Evolutionary conservation across 148 eudicot genomes (phyloP).

Genomic region (Silene conica): DNA sequence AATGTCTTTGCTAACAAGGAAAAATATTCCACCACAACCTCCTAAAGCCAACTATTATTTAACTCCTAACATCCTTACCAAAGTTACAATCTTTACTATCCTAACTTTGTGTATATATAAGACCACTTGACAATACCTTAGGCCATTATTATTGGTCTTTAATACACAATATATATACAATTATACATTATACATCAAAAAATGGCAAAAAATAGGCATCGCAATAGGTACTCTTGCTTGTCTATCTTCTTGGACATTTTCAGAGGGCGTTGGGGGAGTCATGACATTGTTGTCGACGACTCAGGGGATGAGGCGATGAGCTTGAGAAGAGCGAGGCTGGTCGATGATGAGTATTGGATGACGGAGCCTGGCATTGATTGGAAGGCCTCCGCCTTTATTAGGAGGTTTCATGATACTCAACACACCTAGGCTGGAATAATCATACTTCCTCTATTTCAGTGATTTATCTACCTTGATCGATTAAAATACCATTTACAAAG

Average conservation of each 20-base stretch:
- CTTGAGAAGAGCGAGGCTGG: slow-evolving; percentile 25
- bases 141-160: too few relatives aligned
- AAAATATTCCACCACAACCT: slow-evolving; percentile 8
- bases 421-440: background rate
- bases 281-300: slow-evolving; percentile 16
- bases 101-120: slow-evolving; percentile 1
- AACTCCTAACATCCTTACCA: background rate
- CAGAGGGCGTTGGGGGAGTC: slow-evolving; percentile 17
- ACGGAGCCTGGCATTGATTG: slow-evolving; percentile 40
- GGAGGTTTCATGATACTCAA: slow-evolving; percentile 37
- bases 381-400: slow-evolving; percentile 41
- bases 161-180: too few relatives aligned
- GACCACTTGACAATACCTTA: background rate
- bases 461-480: too few relatives aligned
- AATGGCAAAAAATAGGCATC: background rate
- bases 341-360: slow-evolving; percentile 28
- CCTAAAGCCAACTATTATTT: background rate
- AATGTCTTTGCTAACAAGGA: slow-evolving; percentile 1
- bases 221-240: slow-evolving; percentile 28
- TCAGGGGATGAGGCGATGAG: slow-evolving; percentile 34
- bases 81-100: background rate
- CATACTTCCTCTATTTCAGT: background rate
- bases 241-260: slow-evolving; percentile 23
- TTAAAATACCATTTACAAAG: too few relatives aligned
- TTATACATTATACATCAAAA: too few relatives aligned